Conservation (phyloP, 2,329 filamentous ascomycete genomes). For the Colletotrichum karsti region DNA sequence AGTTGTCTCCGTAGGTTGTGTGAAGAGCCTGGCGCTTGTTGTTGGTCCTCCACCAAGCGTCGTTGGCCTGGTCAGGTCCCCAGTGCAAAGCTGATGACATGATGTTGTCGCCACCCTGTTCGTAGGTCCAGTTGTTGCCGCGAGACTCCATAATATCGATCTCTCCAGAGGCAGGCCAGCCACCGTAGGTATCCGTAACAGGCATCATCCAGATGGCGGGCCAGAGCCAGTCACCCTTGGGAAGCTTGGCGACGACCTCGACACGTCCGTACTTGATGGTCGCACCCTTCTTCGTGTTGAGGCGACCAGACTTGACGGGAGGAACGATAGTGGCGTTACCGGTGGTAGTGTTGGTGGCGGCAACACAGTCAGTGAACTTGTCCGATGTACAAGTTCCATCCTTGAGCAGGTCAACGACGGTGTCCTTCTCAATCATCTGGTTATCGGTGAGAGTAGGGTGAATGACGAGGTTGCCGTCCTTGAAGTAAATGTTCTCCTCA, state of each 20-base stretch:
- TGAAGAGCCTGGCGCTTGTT: slow-evolving; percentile 79
- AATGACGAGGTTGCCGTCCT: slow-evolving; percentile 76
- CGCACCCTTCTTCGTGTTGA: slow-evolving; percentile 77
- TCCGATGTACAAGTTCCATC: slow-evolving; percentile 75
- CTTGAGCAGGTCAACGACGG: slow-evolving; percentile 71
- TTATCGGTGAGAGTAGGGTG: slow-evolving; percentile 80
- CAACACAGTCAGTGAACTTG: slow-evolving; percentile 65
- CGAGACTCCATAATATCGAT: slow-evolving; percentile 86
- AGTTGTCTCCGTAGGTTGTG: slow-evolving; percentile 74
- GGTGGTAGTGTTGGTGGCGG: slow-evolving; percentile 74
- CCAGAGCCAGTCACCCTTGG: slow-evolving; percentile 87
- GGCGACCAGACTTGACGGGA: slow-evolving; percentile 79
- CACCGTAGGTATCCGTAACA: slow-evolving; percentile 74
- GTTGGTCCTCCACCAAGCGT: slow-evolving; percentile 87
- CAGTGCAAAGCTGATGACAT: slow-evolving; percentile 83
- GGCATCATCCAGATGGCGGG: slow-evolving; percentile 94
- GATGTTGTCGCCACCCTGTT: slow-evolving; percentile 83
- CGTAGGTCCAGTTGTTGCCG: slow-evolving; percentile 83
- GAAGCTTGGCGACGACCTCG: slow-evolving; percentile 81
- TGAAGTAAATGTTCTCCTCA: slow-evolving; percentile 78
- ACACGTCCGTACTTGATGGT: slow-evolving; percentile 83
- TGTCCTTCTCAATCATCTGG: slow-evolving; percentile 71
- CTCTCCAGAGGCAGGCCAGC: slow-evolving; percentile 83
- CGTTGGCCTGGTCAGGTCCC: slow-evolving; percentile 76
- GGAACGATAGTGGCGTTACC: slow-evolving; percentile 80